phyloP scores from a whole-genome alignment of 2,329 filamentous ascomycete species.

The Fusarium pseudocircinatum region DNA sequence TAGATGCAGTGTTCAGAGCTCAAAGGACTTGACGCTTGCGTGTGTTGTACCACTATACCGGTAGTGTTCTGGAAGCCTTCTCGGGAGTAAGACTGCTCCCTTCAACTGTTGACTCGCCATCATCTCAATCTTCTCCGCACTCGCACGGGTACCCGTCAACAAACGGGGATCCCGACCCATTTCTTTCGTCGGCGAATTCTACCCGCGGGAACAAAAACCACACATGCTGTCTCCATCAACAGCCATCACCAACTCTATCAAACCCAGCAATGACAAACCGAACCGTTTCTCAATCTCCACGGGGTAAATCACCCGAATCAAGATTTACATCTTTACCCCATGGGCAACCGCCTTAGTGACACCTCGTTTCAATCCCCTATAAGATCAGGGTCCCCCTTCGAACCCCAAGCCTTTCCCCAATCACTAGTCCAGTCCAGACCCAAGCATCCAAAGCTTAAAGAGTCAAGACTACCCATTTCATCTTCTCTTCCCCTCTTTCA shows the following conservation, averaged over 20 bases:
- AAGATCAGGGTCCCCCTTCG: constrained; percentile 6
- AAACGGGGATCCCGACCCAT: neutral
- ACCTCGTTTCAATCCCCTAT: neutral
- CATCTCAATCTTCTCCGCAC: neutral
- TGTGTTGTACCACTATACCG: neutral
- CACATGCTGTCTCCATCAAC: neutral
- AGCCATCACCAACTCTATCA: neutral
- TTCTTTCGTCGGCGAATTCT: neutral
- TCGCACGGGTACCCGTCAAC: neutral
- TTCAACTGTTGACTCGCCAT: neutral
- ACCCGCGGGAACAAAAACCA: neutral
- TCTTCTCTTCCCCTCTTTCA: neutral
- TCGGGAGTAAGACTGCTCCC: neutral
- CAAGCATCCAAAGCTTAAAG: neutral
- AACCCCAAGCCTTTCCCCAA: constrained; percentile 12
- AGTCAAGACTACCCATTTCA: neutral
- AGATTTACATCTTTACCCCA: constrained; percentile 5
- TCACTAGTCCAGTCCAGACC: neutral
- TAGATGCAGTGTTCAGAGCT: neutral
- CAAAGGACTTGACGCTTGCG: neutral
- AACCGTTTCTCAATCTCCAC: constrained; percentile 8
- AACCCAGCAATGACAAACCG: neutral
- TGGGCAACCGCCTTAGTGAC: constrained; percentile 2
- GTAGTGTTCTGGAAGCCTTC: neutral
- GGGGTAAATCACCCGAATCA: constrained; percentile 2